Conservation (phyloP, 1,139 yeast species). For the Saccharomyces hybrid region DNA sequence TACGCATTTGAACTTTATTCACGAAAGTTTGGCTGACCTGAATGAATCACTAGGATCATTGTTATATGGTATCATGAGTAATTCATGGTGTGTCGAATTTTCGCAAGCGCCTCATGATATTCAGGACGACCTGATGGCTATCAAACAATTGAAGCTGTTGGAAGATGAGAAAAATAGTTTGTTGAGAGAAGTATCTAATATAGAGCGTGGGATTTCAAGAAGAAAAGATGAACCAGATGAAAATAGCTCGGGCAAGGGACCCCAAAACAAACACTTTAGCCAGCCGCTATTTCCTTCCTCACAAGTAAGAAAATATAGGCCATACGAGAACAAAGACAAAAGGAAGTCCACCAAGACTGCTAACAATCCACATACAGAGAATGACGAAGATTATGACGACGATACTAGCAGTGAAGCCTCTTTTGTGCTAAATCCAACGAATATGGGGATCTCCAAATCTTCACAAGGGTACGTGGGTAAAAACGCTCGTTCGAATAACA, state of each 20-base stretch:
- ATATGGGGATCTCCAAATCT: slow-evolving; percentile 3
- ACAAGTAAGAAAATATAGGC: background rate
- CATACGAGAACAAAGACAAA: background rate
- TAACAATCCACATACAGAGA: background rate
- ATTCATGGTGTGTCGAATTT: slow-evolving; percentile 63
- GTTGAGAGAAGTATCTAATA: slow-evolving; percentile 8
- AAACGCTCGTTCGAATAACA: background rate
- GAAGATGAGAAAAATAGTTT: slow-evolving; percentile 19
- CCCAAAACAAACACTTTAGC: slow-evolving; percentile 4
- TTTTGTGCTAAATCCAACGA: slow-evolving; percentile 28
- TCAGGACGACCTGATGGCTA: slow-evolving; percentile 18
- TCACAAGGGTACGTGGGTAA: slow-evolving; percentile 1
- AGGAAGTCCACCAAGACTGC: background rate
- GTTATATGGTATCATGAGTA: too few relatives aligned
- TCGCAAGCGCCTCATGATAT: slow-evolving; percentile 27
- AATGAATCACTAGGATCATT: slow-evolving; percentile 60
- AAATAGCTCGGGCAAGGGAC: background rate
- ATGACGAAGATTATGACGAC: slow-evolving; percentile 16
- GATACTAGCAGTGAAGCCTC: slow-evolving; percentile 32
- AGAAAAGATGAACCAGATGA: slow-evolving; percentile 1
- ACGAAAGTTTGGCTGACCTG: slow-evolving; percentile 46
- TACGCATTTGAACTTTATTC: slow-evolving; percentile 41
- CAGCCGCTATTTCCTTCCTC: slow-evolving; percentile 9
- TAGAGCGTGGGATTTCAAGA: slow-evolving; percentile 6
- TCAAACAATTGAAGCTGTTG: slow-evolving; percentile 17